Evolutionary conservation across 805 yeast genomes (phyloP).

Genomic region (Candida pini): DNA sequence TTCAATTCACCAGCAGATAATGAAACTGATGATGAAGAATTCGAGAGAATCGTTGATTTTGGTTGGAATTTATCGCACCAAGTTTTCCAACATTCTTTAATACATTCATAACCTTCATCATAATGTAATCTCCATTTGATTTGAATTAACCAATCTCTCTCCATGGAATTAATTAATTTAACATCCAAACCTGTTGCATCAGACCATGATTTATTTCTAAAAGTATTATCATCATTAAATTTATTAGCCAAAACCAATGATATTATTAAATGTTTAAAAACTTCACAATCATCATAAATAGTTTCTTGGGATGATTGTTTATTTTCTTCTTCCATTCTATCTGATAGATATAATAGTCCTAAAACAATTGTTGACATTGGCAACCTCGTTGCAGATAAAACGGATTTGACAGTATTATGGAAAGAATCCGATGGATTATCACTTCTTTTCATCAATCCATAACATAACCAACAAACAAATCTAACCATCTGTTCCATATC

Average conservation of each 20-base stretch:
- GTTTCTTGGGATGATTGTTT: too few species aligned
- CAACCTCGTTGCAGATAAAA: conserved; percentile 80
- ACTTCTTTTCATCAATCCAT: conserved; percentile 56
- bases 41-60: conserved; percentile 2
- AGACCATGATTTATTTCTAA: conserved; percentile 92
- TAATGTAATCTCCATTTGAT: conserved; percentile 29
- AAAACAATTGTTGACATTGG: conserved; percentile 78
- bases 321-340: conserved; percentile 38
- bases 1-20: conserved; percentile 3
- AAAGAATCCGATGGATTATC: conserved; percentile 44
- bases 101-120: conserved; percentile 25
- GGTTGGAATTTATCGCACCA: conserved; percentile 28
- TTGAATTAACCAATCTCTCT: conserved; percentile 43
- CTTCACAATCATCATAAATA: conserved; percentile 28
- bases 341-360: conserved; percentile 73
- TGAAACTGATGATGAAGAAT: conserved; percentile 3
- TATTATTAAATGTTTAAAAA: conserved; percentile 55
- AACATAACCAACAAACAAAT: conserved; percentile 70
- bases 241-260: conserved; percentile 84
- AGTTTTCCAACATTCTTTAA: conserved; percentile 32
- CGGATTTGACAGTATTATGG: conserved; percentile 55
- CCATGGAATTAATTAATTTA: conserved; percentile 54
- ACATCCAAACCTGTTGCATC: conserved; percentile 85
- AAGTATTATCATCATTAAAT: conserved; percentile 94
- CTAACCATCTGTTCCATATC: conserved; percentile 73